phyloP scores from a whole-genome alignment of 2,329 filamentous ascomycete species.

The Trichoderma gracile region DNA sequence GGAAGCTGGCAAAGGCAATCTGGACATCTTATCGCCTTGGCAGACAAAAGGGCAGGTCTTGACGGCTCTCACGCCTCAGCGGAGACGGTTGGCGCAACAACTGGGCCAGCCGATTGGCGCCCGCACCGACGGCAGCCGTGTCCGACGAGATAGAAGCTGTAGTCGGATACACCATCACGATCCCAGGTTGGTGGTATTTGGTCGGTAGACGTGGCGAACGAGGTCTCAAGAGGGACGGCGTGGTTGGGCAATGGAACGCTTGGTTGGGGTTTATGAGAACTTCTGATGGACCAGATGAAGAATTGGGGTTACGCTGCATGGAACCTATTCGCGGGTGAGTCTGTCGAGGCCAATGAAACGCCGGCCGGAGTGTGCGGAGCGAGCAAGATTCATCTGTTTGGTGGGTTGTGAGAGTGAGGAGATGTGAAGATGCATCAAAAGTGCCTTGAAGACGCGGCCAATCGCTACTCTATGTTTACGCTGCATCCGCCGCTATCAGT shows the following conservation, averaged over 20 bases:
- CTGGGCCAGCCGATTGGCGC: conserved; percentile 4
- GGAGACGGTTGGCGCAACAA: conserved; percentile 2
- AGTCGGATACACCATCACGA: no score
- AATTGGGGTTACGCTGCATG: background rate
- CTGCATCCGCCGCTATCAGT: background rate
- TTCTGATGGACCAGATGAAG: background rate
- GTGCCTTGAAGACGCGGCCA: background rate
- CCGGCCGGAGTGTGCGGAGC: background rate
- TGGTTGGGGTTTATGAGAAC: background rate
- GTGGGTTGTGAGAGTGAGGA: no score
- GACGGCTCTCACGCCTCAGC: conserved; percentile 3
- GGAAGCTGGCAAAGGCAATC: conserved; percentile 21
- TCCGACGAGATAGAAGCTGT: background rate
- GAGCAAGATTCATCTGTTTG: no score
- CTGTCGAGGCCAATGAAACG: background rate
- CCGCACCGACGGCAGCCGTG: background rate
- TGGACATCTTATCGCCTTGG: conserved; percentile 16
- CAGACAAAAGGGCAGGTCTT: conserved; percentile 5
- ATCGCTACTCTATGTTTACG: background rate
- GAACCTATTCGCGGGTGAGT: no score
- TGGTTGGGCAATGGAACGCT: conserved; percentile 11
- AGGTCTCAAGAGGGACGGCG: conserved; percentile 9
- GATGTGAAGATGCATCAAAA: conserved; percentile 9
- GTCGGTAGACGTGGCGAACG: background rate
- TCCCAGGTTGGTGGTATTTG: background rate